Conservation (phyloP, 2,329 filamentous ascomycete species). For the Davidsoniella neocaledoniae region DNA sequence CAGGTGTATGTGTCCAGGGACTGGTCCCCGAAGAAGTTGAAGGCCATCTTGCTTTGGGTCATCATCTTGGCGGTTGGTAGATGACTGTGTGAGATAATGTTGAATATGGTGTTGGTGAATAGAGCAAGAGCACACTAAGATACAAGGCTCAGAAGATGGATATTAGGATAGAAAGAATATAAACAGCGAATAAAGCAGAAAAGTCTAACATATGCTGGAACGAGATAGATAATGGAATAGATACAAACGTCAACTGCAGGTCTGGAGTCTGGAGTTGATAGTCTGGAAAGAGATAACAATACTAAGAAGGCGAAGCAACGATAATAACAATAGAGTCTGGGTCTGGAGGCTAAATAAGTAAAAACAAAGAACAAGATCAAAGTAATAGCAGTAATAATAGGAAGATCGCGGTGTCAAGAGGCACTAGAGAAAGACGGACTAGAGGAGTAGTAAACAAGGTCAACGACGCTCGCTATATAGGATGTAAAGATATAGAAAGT, state of each 20-base stretch:
- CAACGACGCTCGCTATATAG: too few species aligned
- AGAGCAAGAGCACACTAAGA: not conserved
- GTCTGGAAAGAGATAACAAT: not conserved
- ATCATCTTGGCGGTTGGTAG: slow-evolving; percentile 7
- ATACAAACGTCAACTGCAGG: not conserved
- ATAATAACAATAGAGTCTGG: not conserved
- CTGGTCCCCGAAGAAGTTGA: slow-evolving; percentile 55
- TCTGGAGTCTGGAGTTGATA: not conserved
- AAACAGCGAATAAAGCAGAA: not conserved
- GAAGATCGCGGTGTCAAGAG: slow-evolving; percentile 1
- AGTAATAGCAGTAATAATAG: not conserved
- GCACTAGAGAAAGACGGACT: not conserved
- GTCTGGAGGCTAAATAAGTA: not conserved
- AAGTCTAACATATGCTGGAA: not conserved
- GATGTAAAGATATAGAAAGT: too few species aligned
- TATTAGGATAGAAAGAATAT: not conserved
- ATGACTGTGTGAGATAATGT: too few species aligned
- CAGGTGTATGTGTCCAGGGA: slow-evolving; percentile 50
- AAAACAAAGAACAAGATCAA: too few species aligned
- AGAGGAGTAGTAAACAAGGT: not conserved
- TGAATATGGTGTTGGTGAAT: not conserved
- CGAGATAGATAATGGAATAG: not conserved
- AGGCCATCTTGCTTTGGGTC: slow-evolving; percentile 25
- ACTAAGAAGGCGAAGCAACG: not conserved
- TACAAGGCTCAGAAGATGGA: not conserved